phyloP scores from a whole-genome alignment of 768 basidiomycete genomes.

The Tulasnella sp. region DNA sequence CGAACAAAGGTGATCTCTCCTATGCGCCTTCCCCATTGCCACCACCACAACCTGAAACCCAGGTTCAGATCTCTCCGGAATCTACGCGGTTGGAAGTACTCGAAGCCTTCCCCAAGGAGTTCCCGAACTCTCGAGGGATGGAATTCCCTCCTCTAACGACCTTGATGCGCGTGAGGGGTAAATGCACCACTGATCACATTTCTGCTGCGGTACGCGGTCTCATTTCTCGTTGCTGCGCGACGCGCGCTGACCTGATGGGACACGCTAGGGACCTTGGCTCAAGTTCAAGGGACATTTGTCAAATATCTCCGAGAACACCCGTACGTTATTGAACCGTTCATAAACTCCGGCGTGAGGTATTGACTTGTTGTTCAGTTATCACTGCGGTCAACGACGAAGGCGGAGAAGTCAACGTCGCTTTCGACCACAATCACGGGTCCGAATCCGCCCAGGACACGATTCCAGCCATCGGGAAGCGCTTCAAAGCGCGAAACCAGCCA shows the following conservation, averaged over 20 bases:
- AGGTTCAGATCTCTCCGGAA: slow-evolving; percentile 68
- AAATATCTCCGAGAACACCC: slow-evolving; percentile 92
- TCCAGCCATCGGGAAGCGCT: slow-evolving; percentile 82
- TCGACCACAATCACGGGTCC: slow-evolving; percentile 52
- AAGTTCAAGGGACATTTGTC: slow-evolving; percentile 97
- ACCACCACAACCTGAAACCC: slow-evolving; percentile 65
- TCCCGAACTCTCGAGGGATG: slow-evolving; percentile 53
- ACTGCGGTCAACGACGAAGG: slow-evolving; percentile 94
- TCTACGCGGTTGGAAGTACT: slow-evolving; percentile 85
- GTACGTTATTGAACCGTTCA: slow-evolving; percentile 46
- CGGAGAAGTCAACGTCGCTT: slow-evolving; percentile 86
- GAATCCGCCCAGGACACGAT: slow-evolving; percentile 68
- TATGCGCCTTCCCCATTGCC: slow-evolving; percentile 78
- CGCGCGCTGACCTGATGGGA: background rate
- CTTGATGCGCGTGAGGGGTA: slow-evolving; percentile 88
- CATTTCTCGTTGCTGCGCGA: background rate
- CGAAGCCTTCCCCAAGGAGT: slow-evolving; percentile 78
- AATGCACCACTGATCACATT: slow-evolving; percentile 99
- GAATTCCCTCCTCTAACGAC: slow-evolving; percentile 83
- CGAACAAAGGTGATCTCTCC: slow-evolving; percentile 44
- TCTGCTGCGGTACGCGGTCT: slow-evolving; percentile 73
- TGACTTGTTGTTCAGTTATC: slow-evolving; percentile 55
- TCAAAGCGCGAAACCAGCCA: slow-evolving; percentile 76
- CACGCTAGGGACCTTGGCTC: slow-evolving; percentile 82
- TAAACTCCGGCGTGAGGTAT: slow-evolving; percentile 3